phyloP scores from a whole-genome alignment of 2,329 filamentous ascomycete genomes.

The Thyridium curvatum region DNA sequence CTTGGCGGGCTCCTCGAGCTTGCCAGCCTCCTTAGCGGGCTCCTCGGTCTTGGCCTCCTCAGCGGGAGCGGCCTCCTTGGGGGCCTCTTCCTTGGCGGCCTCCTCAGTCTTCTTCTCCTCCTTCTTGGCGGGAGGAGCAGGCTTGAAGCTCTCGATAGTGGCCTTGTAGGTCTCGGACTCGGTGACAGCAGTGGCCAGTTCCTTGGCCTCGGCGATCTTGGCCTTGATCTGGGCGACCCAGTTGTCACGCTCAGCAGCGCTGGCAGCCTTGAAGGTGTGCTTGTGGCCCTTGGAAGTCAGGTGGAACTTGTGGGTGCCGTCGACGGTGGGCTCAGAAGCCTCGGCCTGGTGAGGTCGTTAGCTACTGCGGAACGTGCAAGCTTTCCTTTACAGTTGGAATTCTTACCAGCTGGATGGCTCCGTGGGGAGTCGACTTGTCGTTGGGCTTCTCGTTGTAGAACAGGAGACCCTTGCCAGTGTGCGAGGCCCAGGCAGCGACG shows the following conservation, averaged over 20 bases:
- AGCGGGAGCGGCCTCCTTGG: constrained; percentile 19
- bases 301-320: constrained; percentile 75
- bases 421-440: constrained; percentile 74
- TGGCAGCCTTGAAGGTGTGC: constrained; percentile 85
- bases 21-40: constrained; percentile 22
- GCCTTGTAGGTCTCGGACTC: constrained; percentile 85
- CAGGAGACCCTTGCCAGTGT: constrained; percentile 92
- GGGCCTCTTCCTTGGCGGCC: constrained; percentile 26
- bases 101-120: constrained; percentile 39
- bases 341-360: constrained; percentile 40
- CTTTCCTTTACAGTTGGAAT: neutral
- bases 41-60: constrained; percentile 19
- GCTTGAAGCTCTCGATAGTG: constrained; percentile 65
- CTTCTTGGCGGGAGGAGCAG: constrained; percentile 31
- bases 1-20: constrained; percentile 38
- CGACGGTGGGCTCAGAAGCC: constrained; percentile 65
- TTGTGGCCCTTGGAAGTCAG: constrained; percentile 84
- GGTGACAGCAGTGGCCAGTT: constrained; percentile 64
- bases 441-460: constrained; percentile 81
- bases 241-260: constrained; percentile 74
- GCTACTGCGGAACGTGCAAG: constrained; percentile 4
- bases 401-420: constrained; percentile 80
- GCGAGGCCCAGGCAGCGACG: constrained; percentile 79
- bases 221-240: constrained; percentile 83
- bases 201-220: constrained; percentile 81